These are phyloP conservation scores for Chalciporus sphaerocephalus DNA, from an alignment of 768 basidiomycete genomes.

Conservation along the genomic window DNA sequence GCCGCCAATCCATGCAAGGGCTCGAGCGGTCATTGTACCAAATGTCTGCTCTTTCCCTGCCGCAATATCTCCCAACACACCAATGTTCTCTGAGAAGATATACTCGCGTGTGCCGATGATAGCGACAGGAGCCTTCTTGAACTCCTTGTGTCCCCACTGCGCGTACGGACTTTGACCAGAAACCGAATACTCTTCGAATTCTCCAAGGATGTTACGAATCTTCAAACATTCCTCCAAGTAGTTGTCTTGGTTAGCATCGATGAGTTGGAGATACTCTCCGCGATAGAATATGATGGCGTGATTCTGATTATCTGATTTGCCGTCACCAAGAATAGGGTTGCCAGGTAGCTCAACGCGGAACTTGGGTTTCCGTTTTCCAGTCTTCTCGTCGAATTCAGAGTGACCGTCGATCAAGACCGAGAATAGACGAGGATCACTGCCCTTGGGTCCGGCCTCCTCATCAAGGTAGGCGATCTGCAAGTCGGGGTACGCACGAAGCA, in stretches of 20 bases:
- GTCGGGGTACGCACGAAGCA: slow-evolving; percentile 96
- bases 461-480: slow-evolving; percentile 97
- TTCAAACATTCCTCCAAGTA: slow-evolving; percentile 99
- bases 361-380: slow-evolving; percentile 90
- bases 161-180: slow-evolving; percentile 95
- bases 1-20: slow-evolving; percentile 94
- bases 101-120: slow-evolving; percentile 99
- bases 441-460: slow-evolving; percentile 87
- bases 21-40: slow-evolving; percentile 95
- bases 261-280: slow-evolving; percentile 97
- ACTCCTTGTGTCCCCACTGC: slow-evolving; percentile 93
- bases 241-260: slow-evolving; percentile 99
- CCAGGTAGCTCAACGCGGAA: slow-evolving; percentile 97
- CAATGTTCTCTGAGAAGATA: slow-evolving; percentile 99
- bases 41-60: slow-evolving; percentile 99
- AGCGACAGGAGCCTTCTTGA: slow-evolving; percentile 85
- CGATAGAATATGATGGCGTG: slow-evolving; percentile 99
- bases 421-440: slow-evolving; percentile 84
- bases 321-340: slow-evolving; percentile 98
- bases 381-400: slow-evolving; percentile 86
- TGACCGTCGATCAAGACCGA: slow-evolving; percentile 96
- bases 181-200: slow-evolving; percentile 91
- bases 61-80: slow-evolving; percentile 97
- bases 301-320: slow-evolving; percentile 99
- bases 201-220: slow-evolving; percentile 94